A percentile compares a stretch with the other conserved stretches of the same genome.
Evolutionary conservation across 441 rosid species (phyloP).

Genomic region (Adansonia gregorii): DNA sequence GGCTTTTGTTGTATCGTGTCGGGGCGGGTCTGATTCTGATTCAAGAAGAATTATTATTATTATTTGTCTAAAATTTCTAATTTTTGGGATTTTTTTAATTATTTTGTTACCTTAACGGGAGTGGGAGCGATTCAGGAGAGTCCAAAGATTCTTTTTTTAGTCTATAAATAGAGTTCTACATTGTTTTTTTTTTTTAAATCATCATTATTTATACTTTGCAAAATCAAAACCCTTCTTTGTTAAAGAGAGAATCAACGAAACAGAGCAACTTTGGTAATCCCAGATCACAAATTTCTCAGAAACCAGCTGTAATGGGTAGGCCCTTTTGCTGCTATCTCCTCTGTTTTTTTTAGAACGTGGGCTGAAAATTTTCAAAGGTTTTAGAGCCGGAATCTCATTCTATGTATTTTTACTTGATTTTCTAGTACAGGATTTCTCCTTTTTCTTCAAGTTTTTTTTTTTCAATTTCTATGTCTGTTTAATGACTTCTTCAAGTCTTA

Average conservation of each 20-base stretch:
- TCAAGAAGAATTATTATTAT: neutral
- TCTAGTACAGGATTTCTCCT: constrained; percentile 17
- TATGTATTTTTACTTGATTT: constrained; percentile 23
- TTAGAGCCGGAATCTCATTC: neutral
- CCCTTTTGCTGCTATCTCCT: constrained; percentile 24
- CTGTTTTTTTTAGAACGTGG: constrained; percentile 24
- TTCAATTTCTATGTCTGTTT: neutral
- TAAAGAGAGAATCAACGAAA: constrained; percentile 6
- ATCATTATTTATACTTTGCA: neutral
- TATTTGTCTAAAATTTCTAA: neutral
- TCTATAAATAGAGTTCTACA: constrained; percentile 36
- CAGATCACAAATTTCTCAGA: constrained; percentile 32
- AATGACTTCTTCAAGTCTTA: constrained; percentile 15
- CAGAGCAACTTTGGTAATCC: constrained; percentile 26
- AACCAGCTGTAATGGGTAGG: constrained; percentile 49
- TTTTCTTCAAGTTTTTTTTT: constrained; percentile 19
- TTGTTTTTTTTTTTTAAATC: constrained; percentile 25
- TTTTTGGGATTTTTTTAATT: constrained; percentile 23
- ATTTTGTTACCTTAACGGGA: constrained; percentile 22
- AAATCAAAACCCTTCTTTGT: neutral
- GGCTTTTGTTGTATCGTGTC: constrained; percentile 77
- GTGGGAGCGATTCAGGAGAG: constrained; percentile 24
- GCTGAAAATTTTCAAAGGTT: neutral
- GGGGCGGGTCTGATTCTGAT: constrained; percentile 46
- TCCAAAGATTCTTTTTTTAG: constrained; percentile 27